phyloP scores from a whole-genome alignment of 83 land plant genomes.

The Larix sibirica region DNA sequence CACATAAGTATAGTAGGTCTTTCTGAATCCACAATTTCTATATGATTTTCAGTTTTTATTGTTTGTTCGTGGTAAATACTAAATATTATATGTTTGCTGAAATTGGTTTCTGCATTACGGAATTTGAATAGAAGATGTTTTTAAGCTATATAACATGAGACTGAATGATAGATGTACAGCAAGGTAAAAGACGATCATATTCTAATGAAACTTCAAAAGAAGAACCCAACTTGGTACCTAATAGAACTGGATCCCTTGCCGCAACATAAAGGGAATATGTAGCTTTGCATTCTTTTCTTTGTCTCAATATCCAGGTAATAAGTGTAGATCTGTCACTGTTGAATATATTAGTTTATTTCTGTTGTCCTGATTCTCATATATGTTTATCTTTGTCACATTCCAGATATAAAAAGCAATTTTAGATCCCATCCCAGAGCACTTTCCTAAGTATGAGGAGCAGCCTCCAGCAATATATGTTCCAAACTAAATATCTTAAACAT shows the following conservation, averaged over 20 bases:
- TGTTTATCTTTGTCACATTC: not conserved
- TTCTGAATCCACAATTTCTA: too few relatives aligned
- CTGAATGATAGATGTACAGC: constrained; percentile 16
- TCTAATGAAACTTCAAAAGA: constrained; percentile 54
- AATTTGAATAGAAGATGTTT: too few relatives aligned
- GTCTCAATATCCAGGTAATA: constrained; percentile 80
- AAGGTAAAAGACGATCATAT: constrained; percentile 54
- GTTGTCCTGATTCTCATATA: too few relatives aligned
- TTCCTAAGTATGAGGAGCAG: constrained; percentile 90
- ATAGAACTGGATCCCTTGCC: constrained; percentile 93
- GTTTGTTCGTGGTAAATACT: too few relatives aligned
- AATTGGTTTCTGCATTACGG: too few relatives aligned
- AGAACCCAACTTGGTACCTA: constrained; percentile 68
- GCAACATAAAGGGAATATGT: constrained; percentile 97
- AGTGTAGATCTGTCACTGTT: too few relatives aligned
- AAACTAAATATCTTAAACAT: constrained; percentile 76
- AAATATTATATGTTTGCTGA: too few relatives aligned
- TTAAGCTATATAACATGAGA: too few relatives aligned
- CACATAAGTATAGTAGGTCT: constrained; percentile 42
- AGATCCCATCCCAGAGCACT: constrained; percentile 88
- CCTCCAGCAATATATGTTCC: constrained; percentile 92
- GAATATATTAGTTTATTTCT: not conserved
- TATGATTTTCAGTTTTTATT: too few relatives aligned
- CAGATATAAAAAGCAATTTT: constrained; percentile 97
- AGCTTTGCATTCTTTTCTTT: constrained; percentile 89